A percentile compares a stretch with the other conserved stretches of the same genome.
Evolutionary conservation across 495 filamentous ascomycete species (phyloP).

Genomic region (Margaritispora aquatica): DNA sequence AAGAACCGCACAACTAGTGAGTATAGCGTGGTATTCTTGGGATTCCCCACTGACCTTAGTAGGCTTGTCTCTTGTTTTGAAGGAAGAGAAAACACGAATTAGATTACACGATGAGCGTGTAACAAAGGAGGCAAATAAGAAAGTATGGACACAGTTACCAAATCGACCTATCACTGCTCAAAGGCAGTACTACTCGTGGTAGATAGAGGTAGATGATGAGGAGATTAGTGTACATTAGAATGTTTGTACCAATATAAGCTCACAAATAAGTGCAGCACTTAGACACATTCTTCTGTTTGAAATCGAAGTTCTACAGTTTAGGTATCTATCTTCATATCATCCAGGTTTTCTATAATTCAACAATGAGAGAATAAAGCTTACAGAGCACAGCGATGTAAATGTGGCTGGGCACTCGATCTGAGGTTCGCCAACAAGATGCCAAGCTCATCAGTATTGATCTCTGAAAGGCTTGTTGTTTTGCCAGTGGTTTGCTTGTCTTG

Average conservation of each 20-base stretch:
- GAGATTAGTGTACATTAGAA: constrained; percentile 4
- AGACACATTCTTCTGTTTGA: neutral
- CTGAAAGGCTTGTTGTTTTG: too few relatives aligned
- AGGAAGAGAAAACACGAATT: constrained; percentile 86
- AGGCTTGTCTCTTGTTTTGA: constrained; percentile 78
- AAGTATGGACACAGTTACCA: constrained; percentile 80
- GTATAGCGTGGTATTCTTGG: constrained; percentile 25
- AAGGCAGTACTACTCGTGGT: constrained; percentile 88
- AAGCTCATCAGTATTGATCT: too few relatives aligned
- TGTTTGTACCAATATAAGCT: constrained; percentile 3
- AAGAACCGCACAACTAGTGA: constrained; percentile 65
- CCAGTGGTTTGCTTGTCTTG: too few relatives aligned
- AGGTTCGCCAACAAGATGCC: too few relatives aligned
- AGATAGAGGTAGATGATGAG: constrained; percentile 22
- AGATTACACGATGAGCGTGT: constrained; percentile 70
- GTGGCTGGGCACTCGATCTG: too few relatives aligned
- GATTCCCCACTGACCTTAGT: constrained; percentile 11
- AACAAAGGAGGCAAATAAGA: constrained; percentile 60
- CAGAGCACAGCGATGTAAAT: too few relatives aligned
- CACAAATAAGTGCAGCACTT: neutral
- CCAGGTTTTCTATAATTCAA: too few relatives aligned
- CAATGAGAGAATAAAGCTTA: too few relatives aligned
- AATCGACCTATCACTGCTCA: constrained; percentile 71
- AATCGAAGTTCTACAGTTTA: neutral
- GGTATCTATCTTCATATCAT: too few relatives aligned